phyloP scores from a whole-genome alignment of 2,329 filamentous ascomycete genomes.

The Epichloe sibirici region DNA sequence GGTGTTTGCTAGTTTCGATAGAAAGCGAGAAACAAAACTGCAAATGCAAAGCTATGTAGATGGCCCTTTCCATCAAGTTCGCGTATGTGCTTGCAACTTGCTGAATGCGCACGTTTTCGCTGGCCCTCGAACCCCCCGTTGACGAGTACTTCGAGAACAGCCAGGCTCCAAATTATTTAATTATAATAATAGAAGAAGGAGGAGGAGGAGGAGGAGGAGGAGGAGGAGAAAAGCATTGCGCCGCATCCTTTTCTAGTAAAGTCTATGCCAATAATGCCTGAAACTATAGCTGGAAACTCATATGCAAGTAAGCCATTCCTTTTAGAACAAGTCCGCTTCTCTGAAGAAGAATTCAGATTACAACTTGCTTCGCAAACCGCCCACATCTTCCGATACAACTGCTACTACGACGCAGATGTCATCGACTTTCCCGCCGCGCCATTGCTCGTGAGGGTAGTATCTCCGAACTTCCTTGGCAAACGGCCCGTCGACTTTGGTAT shows the following conservation, averaged over 20 bases:
- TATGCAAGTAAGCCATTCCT: neutral
- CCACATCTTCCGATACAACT: constrained; percentile 55
- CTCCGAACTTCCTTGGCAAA: constrained; percentile 92
- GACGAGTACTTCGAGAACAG: neutral
- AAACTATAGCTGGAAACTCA: constrained; percentile 1
- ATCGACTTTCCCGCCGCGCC: constrained; percentile 86
- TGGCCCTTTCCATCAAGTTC: too few relatives aligned
- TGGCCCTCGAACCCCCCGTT: neutral
- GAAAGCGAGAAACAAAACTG: too few relatives aligned
- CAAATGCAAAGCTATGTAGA: too few relatives aligned
- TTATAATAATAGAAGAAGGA: too few relatives aligned
- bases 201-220: too few relatives aligned
- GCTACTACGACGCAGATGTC: constrained; percentile 84
- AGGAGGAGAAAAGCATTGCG: neutral
- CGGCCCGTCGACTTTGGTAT: constrained; percentile 72
- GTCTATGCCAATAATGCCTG: neutral
- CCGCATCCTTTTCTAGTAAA: neutral
- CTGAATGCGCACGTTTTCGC: neutral
- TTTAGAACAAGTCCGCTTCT: neutral
- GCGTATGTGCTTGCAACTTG: too few relatives aligned
- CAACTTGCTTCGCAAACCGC: constrained; percentile 21
- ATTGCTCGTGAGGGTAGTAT: constrained; percentile 74
- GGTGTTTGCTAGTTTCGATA: too few relatives aligned
- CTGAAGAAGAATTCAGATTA: constrained; percentile 8
- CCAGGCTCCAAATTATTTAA: neutral